Base-by-base conservation (phyloP, 768 basidiomycete genomes). In the Cystobasidium ongulense region DNA sequence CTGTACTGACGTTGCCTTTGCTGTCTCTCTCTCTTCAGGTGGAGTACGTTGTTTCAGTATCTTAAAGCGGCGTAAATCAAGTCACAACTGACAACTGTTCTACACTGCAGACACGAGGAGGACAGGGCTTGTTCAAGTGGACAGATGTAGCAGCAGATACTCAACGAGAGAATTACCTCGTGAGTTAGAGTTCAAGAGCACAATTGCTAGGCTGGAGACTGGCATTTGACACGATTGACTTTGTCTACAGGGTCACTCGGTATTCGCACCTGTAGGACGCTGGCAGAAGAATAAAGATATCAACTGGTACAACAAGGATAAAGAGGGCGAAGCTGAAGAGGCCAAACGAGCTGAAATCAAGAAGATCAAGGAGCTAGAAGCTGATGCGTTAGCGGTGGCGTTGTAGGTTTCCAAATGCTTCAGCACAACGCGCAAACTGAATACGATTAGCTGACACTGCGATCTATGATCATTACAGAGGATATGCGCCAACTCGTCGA, bases 211-310 rank as follows among this genome's bases (percentile, higher is more conserved):
- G n/a, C n/a, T n/a, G n/a, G n/a, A n/a, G n/a, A n/a, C n/a, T n/a
- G n/a, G n/a, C n/a, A n/a, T n/a, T n/a, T 29, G 10, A 54, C 10
- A 7, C 52, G 7, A 23, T 7, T n/a, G 10, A 27, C 21, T 31
- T 5, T 35, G 33, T 59, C 57, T 59, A 21, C 21, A 59, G 53
- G 68, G 68, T 5, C 68, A 71, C 27, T 57, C 52, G 3, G 82
- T 94, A 94, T 79, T 43, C 18, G 94, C 94, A 1, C 94, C 94
- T 0, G 91, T 91, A 0, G 94, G 94, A 0, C 85, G 94, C 68
- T 97, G 94, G 94, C 94, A 96, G 82, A 95, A 93, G 83, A 92
- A 92, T 84, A 93, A 95, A 81, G 94, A 97, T 78, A 83, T 96
- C 15, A 93, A 95, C 79, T 97, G 94, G 94, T 97, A 96, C 79